Evolutionary conservation across 1,284 basidiomycete genomes (phyloP), one percentile per base, ranked within the genome.

Genomic region (Melampsora larici-populina): DNA sequence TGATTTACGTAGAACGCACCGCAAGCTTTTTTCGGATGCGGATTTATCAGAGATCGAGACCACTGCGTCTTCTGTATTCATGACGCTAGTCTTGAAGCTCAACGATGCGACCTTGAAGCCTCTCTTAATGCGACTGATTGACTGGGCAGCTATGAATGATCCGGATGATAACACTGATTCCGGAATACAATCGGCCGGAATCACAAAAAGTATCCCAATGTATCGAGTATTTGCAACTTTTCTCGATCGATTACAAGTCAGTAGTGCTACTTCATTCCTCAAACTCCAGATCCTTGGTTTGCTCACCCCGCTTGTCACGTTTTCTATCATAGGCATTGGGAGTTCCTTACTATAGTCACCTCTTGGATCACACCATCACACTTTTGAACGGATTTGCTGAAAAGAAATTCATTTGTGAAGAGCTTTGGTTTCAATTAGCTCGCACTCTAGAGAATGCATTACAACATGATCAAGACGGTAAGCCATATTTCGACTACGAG

Each of bases 41-140:
- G 60, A 64, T 64, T 79, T 85, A 69, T 78, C 81, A 51, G 76
- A 73, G 36, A 82, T 87, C 78, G 87, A 87, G 81, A 83, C 83
- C 63, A 84, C 83, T 49, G 84, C 86, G 1, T 84, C 93, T 79
- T 85, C 87, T 1, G 90, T 93, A 2, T 98, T 97, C 87, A 87
- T 91, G 29, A 91, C 95, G 82, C 86, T 98, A 21, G 92, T 95
- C 13, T 89, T 94, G 79, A 97, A 97, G 85, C 87, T 99, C 70
- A 97, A 96, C 82, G 97, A 99, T 82, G 89, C 90, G 0, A 88
- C 91, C 0, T 98, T 99, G 89, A 89, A 90, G 80, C 96, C 96
- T 1, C 86, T 98, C 24, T 97, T 97, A 87, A 89, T 94, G 79
- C 90, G 90, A 79, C 85, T 95, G 80, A 95, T 93, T 82, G 96